Base-by-base conservation (phyloP, 768 basidiomycete species). In the Amanita polypyramis region DNA sequence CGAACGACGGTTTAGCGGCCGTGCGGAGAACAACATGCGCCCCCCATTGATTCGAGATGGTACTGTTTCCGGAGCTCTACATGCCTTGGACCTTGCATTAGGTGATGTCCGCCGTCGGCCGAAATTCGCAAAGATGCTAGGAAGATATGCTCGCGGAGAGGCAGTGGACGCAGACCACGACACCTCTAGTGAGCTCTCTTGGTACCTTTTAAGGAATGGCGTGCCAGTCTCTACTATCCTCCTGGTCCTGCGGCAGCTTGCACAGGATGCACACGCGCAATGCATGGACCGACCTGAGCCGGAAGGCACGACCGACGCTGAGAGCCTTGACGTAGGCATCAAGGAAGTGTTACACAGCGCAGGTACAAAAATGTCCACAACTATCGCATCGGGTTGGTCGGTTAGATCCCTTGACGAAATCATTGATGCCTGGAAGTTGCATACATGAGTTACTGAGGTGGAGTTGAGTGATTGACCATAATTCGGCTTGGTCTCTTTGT, bases 281-380 rank as follows among this genome's bases (percentile, higher is more conserved):
- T 82, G 80, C 55, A 53, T 73, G 11, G 67, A 65, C 7, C 60
- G 60, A 2, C 63, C 75, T 5, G 66, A 70, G 1, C 79, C 82
- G 0, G 73, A 73, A 5, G 82, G 81, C 0, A 78, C 74, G 0
- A 53, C 51, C 8, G 63, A 75, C 52, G 54, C 56, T 14, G 53
- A 46, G 14, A 54, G 57, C 6, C 56, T 77, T 37, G 73, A 73
- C 51, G 43, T 65, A 49, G 75, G 73, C 7, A 91, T 98, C 52
- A 82, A 79, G 55, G 86, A 94, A 58, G 90, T 96, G 7, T 60
- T 96, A 51, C 85, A 91, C 57, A 77, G 80, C 0, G 86, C 93
- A 0, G 94, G 94, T 1, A 77, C 79, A 0, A 92, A 88, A 57
- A 76, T 87, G 74, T 79, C 78, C 17, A 79, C 80, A 4, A 71